These are phyloP conservation scores for Trichomonascaceae sp. DNA, from an alignment of 1,139 yeast genomes.

Conservation along the genomic window DNA sequence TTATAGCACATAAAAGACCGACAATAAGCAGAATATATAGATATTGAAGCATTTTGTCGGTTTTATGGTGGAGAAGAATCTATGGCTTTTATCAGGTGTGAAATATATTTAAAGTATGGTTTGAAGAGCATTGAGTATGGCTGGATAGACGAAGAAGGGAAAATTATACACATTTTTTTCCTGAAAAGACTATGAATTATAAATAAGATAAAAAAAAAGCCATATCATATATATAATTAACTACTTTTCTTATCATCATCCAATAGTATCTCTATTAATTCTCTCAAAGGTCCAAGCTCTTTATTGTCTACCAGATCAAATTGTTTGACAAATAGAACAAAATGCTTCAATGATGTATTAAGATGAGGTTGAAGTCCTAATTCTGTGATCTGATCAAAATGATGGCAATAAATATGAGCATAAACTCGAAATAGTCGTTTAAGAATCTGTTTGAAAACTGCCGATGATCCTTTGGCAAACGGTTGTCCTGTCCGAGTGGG, in stretches of 20 bases:
- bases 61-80: too few species aligned
- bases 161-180: background rate
- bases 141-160: too few species aligned
- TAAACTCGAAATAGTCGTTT: conserved; percentile 91
- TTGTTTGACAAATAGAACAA: conserved; percentile 79
- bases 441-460: conserved; percentile 76
- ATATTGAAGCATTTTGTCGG: background rate
- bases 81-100: too few species aligned
- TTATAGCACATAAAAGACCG: background rate
- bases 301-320: conserved; percentile 67
- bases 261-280: conserved; percentile 70
- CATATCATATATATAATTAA: background rate
- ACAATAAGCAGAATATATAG: background rate
- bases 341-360: conserved; percentile 91
- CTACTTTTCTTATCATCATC: conserved; percentile 22
- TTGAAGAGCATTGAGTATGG: too few species aligned
- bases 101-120: background rate
- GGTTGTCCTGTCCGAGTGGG: conserved; percentile 89
- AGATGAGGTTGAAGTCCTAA: conserved; percentile 87
- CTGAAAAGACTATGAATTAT: background rate
- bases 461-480: conserved; percentile 46
- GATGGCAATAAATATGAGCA: conserved; percentile 97
- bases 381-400: conserved; percentile 89
- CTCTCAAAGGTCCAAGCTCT: conserved; percentile 90
- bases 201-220: conserved; percentile 12